Evolutionary conservation across 768 basidiomycete species (phyloP).

Genomic region (Hygrophorus russula): DNA sequence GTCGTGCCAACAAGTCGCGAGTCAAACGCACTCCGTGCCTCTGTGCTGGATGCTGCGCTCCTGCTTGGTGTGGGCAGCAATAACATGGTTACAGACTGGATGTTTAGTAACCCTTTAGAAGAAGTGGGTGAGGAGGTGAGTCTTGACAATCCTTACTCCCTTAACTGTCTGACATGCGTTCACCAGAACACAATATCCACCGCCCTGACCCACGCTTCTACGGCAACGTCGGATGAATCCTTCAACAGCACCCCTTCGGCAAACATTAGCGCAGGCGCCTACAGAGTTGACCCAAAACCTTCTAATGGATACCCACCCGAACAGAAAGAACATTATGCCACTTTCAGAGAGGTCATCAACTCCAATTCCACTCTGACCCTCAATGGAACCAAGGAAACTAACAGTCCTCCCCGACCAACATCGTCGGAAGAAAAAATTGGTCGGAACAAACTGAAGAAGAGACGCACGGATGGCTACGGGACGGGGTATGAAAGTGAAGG

Average conservation of each 20-base stretch:
- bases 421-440: constrained; percentile 8
- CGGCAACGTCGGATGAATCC: constrained; percentile 23
- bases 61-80: constrained; percentile 54
- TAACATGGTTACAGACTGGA: constrained; percentile 55
- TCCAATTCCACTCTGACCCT: no score
- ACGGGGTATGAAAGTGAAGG: constrained; percentile 46
- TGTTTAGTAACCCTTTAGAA: constrained; percentile 50
- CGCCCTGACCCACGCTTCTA: constrained; percentile 21
- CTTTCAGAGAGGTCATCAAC: no score
- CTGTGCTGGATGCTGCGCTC: constrained; percentile 63
- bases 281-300: background rate
- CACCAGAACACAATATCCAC: constrained; percentile 14
- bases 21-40: constrained; percentile 54
- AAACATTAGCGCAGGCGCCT: background rate
- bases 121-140: constrained; percentile 36
- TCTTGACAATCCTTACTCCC: background rate
- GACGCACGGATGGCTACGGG: constrained; percentile 14
- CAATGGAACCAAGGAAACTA: no score
- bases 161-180: no score
- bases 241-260: constrained; percentile 14
- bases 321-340: constrained; percentile 9
- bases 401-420: constrained; percentile 13
- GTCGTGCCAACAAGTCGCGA: constrained; percentile 25
- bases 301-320: background rate
- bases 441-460: constrained; percentile 30